Conservation (phyloP, 2,329 filamentous ascomycete genomes). For the Exophiala sp. region DNA sequence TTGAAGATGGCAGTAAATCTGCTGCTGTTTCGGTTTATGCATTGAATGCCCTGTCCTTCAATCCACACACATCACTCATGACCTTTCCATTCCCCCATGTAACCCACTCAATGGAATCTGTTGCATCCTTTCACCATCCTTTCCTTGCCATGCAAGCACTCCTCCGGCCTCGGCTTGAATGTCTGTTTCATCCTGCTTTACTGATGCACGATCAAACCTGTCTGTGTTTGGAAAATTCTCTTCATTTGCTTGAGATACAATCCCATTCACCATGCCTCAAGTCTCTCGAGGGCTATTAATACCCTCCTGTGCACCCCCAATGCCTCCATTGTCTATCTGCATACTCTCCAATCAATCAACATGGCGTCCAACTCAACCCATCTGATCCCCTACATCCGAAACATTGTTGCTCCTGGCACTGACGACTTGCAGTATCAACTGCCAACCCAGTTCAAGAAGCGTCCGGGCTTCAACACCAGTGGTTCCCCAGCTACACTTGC, state of each 20-base stretch:
- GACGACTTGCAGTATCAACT: conserved; percentile 33
- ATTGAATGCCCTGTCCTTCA: conserved; percentile 1
- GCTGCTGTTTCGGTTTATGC: background rate
- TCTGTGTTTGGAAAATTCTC: background rate
- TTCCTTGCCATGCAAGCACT: background rate
- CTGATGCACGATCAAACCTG: background rate
- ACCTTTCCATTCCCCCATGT: background rate
- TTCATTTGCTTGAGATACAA: background rate
- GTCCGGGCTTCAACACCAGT: conserved; percentile 53
- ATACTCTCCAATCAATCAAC: background rate
- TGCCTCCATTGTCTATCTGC: background rate
- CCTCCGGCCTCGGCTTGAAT: background rate
- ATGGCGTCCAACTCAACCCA: background rate
- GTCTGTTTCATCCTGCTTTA: background rate
- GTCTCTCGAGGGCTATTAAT: conserved; percentile 7
- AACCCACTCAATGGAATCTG: no score
- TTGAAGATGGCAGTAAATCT: conserved; percentile 3
- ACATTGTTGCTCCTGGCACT: conserved; percentile 30
- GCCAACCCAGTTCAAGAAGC: conserved; percentile 36
- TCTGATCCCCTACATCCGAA: conserved; percentile 24
- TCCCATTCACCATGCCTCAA: conserved; percentile 1
- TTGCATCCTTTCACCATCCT: background rate
- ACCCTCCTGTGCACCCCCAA: background rate
- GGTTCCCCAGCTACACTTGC: conserved; percentile 52
- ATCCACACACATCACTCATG: background rate